These are phyloP conservation scores for Scutellaria galericulata DNA, from an alignment of 257 asterid genomes.

Conservation along the genomic window DNA sequence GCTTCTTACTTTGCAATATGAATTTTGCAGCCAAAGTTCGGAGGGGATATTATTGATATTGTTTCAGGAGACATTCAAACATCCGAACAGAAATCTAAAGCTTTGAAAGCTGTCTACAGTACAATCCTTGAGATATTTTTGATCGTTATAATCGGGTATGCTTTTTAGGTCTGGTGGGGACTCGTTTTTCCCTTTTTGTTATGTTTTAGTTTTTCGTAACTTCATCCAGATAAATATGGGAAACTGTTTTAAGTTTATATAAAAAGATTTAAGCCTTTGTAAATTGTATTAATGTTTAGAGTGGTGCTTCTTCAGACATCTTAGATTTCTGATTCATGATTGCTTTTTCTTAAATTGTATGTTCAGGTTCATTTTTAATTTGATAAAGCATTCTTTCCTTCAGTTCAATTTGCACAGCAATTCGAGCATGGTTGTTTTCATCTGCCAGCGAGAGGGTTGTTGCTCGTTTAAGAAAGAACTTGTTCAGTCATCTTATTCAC, in stretches of 20 bases:
- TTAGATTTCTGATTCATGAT: constrained; percentile 2
- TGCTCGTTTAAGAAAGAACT: constrained; percentile 52
- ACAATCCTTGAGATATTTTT: constrained; percentile 62
- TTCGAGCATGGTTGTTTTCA: constrained; percentile 80
- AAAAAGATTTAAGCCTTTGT: not conserved
- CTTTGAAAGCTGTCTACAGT: constrained; percentile 64
- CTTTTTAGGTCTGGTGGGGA: constrained; percentile 12
- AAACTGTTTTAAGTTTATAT: not conserved
- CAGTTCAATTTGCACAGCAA: constrained; percentile 72
- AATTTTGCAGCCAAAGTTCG: constrained; percentile 72
- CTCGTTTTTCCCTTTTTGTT: constrained; percentile 2
- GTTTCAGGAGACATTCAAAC: constrained; percentile 70
- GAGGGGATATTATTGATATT: constrained; percentile 77
- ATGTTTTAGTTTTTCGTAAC: not conserved
- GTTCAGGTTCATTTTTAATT: constrained; percentile 21
- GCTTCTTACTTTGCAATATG: constrained; percentile 25
- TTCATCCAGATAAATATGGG: constrained; percentile 13
- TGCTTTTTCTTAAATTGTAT: not conserved
- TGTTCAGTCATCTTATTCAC: constrained; percentile 70
- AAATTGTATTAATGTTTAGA: not conserved
- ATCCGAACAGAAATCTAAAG: constrained; percentile 66
- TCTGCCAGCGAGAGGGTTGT: constrained; percentile 87
- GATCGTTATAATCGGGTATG: constrained; percentile 73
- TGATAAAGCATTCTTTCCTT: constrained; percentile 37
- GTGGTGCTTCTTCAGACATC: not conserved